Base-by-base conservation (phyloP, 75 land plant genomes). In the Ceratopteris richardii region DNA sequence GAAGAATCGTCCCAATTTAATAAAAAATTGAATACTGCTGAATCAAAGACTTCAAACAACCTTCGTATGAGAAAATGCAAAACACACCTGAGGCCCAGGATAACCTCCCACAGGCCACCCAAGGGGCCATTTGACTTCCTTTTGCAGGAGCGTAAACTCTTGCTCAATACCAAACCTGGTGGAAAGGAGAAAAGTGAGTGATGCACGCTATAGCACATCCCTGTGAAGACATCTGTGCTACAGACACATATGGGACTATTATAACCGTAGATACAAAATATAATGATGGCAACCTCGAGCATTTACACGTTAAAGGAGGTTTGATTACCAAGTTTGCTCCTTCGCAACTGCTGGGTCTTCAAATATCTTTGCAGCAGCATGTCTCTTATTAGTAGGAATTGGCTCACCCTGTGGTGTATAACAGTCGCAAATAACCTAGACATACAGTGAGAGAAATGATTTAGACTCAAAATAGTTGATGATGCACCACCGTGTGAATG, bases 51-150 rank as follows among this genome's bases (percentile, higher is more conserved):
- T n/a, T n/a, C n/a, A n/a, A n/a, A n/a, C n/a, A n/a, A n/a, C n/a
- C 37, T 33, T 4, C 9, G 37, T 9, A 33, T 4, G 9, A 9
- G 9, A 9, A 3, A 33, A 3, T 33, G 3, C 9, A 9, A 33
- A 33, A 46, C 17, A 44, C 31, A 91, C 98, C 96, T 94, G 98
- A 29, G 98, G 87, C 33, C 98, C 98, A 42, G 98, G 98, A 31
- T 79, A 94, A 23, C 79, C 98, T 51, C 90, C 95, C 19, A 84
- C 79, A 40, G 98, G 98, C 98, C 98, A 94, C 13, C 98, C 98
- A 33, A 94, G 67, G 63, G 98, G 98, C 98, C 98, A 94, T 23
- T 90, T 86, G 40, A 94, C 96, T 58, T 86, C 70, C 68, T 75
- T 61, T 66, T 94, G 98, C 44, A 94, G 78, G 41, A 94, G 77